phyloP scores from a whole-genome alignment of 2,329 filamentous ascomycete genomes.

The Lecanicillium sp. region DNA sequence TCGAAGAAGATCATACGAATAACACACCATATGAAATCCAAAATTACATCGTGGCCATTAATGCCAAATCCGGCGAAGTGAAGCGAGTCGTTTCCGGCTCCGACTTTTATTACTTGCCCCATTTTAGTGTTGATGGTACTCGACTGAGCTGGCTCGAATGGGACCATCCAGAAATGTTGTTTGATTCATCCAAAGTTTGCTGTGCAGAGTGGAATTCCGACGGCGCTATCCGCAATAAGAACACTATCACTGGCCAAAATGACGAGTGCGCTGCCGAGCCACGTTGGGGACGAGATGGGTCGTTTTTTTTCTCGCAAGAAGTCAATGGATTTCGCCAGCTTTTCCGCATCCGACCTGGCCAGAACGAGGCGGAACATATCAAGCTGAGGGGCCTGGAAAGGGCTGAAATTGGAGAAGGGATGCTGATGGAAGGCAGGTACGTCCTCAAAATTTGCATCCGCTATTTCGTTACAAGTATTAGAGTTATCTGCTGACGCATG shows the following conservation, averaged over 20 bases:
- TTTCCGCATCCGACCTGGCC: conserved; percentile 26
- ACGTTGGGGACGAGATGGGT: conserved; percentile 41
- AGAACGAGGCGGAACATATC: conserved; percentile 20
- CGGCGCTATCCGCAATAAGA: conserved; percentile 18
- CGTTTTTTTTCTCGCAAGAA: conserved; percentile 41
- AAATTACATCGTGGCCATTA: conserved; percentile 24
- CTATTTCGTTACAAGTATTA: background rate
- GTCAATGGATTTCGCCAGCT: conserved; percentile 38
- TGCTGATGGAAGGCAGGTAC: conserved; percentile 23
- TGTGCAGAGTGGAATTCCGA: conserved; percentile 28
- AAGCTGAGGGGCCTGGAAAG: conserved; percentile 30
- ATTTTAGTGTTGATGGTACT: conserved; percentile 33
- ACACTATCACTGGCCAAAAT: conserved; percentile 32
- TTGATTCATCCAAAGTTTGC: conserved; percentile 32
- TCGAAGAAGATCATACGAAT: conserved; percentile 38
- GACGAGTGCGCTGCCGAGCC: conserved; percentile 39
- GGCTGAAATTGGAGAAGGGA: conserved; percentile 29
- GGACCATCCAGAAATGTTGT: conserved; percentile 42
- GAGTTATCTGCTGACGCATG: conserved; percentile 2
- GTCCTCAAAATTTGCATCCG: no score
- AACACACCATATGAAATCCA: conserved; percentile 17
- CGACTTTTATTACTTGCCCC: conserved; percentile 40
- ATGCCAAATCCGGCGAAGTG: conserved; percentile 27
- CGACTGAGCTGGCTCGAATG: conserved; percentile 40
- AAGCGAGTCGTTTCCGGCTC: conserved; percentile 29